These are phyloP conservation scores for Trifolium fragiferum DNA, from an alignment of 306 rosid genomes.

Conservation along the genomic window DNA sequence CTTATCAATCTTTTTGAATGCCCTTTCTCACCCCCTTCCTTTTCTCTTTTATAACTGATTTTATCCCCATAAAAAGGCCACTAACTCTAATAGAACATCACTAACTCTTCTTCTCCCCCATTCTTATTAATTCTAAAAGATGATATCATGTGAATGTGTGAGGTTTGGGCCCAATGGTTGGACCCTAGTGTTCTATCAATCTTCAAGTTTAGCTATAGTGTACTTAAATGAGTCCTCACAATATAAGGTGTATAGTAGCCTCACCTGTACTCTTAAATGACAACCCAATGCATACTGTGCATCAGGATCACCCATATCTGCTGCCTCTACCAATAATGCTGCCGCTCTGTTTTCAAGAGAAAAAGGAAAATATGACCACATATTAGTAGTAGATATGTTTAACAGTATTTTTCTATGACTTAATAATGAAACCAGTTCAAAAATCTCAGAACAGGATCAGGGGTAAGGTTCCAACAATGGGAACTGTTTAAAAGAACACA, in stretches of 20 bases:
- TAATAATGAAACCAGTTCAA: background rate
- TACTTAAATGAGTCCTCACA: slow-evolving; percentile 28
- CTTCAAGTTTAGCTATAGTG: slow-evolving; percentile 10
- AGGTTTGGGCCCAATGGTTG: no score
- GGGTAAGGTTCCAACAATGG: background rate
- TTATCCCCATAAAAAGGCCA: background rate
- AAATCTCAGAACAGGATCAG: slow-evolving; percentile 7
- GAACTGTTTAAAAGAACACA: background rate
- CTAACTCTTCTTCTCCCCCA: no score
- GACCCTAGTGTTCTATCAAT: no score
- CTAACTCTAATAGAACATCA: no score
- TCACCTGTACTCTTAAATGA: slow-evolving; percentile 81
- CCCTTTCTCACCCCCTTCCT: no score
- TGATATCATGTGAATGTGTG: no score
- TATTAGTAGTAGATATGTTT: background rate
- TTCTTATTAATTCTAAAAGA: no score
- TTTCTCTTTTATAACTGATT: no score
- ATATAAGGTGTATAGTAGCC: slow-evolving; percentile 27
- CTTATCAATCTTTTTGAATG: no score
- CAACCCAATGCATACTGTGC: slow-evolving; percentile 93
- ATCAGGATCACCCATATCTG: slow-evolving; percentile 87
- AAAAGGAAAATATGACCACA: slow-evolving; percentile 20
- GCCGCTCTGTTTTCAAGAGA: slow-evolving; percentile 66
- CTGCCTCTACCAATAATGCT: slow-evolving; percentile 90
- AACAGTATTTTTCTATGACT: slow-evolving; percentile 4